Percentiles rank a stretch among this genome's conserved stretches.
These are phyloP conservation scores for Lipomyces spencermartinsiae DNA, from an alignment of 805 yeast genomes.

Conservation along the genomic window DNA sequence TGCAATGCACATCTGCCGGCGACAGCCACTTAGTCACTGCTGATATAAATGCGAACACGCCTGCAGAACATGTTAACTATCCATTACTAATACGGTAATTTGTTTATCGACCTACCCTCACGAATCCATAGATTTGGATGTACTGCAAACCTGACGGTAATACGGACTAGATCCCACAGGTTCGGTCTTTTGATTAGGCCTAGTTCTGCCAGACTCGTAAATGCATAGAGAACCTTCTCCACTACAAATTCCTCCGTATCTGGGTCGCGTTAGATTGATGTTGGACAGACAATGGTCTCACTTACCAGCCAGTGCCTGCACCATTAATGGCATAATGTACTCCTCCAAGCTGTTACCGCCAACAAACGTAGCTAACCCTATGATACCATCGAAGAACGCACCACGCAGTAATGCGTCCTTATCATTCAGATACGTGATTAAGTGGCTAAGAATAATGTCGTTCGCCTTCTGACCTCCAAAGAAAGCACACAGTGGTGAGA, in stretches of 20 bases:
- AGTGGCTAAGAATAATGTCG: conserved; percentile 85
- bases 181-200: conserved; percentile 61
- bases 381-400: conserved; percentile 72
- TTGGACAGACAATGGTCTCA: neutral
- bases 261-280: neutral
- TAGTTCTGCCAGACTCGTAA: conserved; percentile 61
- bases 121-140: conserved; percentile 91
- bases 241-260: conserved; percentile 82
- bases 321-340: conserved; percentile 80
- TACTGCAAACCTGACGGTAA: conserved; percentile 62
- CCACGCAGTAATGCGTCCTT: conserved; percentile 68
- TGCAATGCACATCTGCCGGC: conserved; percentile 81
- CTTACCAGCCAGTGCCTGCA: conserved; percentile 74
- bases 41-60: conserved; percentile 65
- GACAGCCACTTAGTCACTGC: conserved; percentile 67
- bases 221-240: conserved; percentile 65
- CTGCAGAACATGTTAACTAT: neutral
- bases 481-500: conserved; percentile 77
- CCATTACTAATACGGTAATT: neutral
- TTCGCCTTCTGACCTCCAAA: conserved; percentile 88
- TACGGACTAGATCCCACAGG: conserved; percentile 61
- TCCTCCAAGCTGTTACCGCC: conserved; percentile 86
- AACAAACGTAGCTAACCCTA: conserved; percentile 76
- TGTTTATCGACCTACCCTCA: conserved; percentile 48
- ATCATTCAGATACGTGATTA: conserved; percentile 90